Evolutionary conservation across 1,139 yeast species (phyloP).

Genomic region (Petasospora fabianii): DNA sequence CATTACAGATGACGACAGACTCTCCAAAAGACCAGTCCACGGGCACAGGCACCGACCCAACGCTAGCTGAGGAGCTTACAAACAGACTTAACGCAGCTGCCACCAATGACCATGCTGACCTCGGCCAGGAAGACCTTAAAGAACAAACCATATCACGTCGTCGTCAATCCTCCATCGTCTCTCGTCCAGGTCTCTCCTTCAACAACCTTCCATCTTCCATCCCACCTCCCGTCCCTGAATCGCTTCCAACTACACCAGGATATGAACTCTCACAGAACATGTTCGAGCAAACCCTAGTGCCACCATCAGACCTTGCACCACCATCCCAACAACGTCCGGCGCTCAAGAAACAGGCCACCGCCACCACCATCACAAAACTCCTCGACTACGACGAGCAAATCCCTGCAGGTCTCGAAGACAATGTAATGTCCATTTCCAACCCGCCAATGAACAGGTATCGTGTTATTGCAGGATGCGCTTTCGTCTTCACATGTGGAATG

Average conservation of each 20-base stretch:
- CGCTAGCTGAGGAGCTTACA: background rate
- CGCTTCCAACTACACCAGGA: conserved; percentile 35
- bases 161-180: conserved; percentile 10
- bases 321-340: conserved; percentile 15
- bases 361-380: conserved; percentile 14
- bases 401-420: conserved; percentile 3
- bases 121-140: background rate
- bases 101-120: background rate
- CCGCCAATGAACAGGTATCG: conserved; percentile 6
- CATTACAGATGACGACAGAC: too few species aligned
- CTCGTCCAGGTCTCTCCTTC: conserved; percentile 13
- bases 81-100: background rate
- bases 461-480: conserved; percentile 22
- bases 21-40: background rate
- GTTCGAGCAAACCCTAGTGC: conserved; percentile 9
- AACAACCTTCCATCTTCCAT: conserved; percentile 14
- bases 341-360: conserved; percentile 9
- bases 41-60: background rate
- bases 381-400: conserved; percentile 6
- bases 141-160: conserved; percentile 12
- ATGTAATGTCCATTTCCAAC: conserved; percentile 10
- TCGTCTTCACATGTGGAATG: conserved; percentile 36
- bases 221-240: conserved; percentile 31
- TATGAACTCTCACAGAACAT: conserved; percentile 23
- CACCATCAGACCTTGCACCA: background rate